Evolutionary conservation across 768 basidiomycete species (phyloP), one percentile per base, ranked within the genome.

Genomic region (Calocybe indica): DNA sequence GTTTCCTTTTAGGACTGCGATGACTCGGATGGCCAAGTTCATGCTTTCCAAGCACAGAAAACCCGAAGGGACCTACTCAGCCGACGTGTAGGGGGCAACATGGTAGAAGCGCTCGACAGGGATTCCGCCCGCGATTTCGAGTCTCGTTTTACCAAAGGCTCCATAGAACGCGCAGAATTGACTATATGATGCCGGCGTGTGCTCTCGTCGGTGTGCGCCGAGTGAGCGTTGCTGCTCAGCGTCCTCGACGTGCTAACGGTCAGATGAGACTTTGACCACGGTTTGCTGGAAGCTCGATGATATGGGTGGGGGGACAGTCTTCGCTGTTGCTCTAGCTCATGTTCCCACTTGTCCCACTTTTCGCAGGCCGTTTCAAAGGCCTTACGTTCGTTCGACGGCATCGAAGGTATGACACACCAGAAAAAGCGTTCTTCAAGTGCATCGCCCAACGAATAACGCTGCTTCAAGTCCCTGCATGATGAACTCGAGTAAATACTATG

Each of bases 11-110:
- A 22, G 22, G 1, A 22, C 22, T 22, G 22, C 22, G 22, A 22
- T 22, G 22, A 22, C 22, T 22, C 22, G 22, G 22, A 22, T 22
- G 22, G 22, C 22, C 22, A 22, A 22, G 7, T 38, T 51, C 52
- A 64, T 40, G 69, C 58, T 63, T 83, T 83, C 79, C 81, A 80
- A 43, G 78, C 80, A 9, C 77, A 75, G 55, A 78, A 79, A 6
- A 77, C 72, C 35, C 74, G 71, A 49, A 79, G 62, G 11, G 72
- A 70, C 41, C 81, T 71, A 61, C 80, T 79, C n/a, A 79, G 62
- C 47, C 71, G 71, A 30, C 65, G 59, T 1, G 65, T 61, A 6
- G 69, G 66, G 1, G 60, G 53, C 11, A 58, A 44, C 10, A 54
- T 50, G 5, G 57, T 48, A 5, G 60, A 47, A 31, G 51, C 43